Evolutionary conservation across 1,139 yeast species (phyloP), one percentile per base, ranked within the genome.

Genomic region (Suhomyces guaymorum): DNA sequence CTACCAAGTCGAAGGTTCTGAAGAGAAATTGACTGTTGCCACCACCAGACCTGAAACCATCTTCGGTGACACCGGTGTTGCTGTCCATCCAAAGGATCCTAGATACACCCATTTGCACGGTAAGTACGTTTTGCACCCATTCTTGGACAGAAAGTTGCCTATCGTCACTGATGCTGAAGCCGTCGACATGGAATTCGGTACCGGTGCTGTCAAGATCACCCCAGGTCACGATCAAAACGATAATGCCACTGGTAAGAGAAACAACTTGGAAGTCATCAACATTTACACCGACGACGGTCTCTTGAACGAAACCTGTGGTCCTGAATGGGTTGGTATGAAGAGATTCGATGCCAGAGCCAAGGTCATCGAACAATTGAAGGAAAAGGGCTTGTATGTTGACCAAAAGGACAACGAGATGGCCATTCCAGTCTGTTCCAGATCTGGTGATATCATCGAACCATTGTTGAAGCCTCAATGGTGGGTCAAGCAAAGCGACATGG

Each of bases 171-270:
- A 92, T 61, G 60, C 82, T 24, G 96, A 88, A 65, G 94, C 97
- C 25, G 98, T 92, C 46, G 98, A 92, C 63, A 92, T 92, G 97
- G 96, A 87, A 63, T 92, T 92, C 52, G 98, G 98, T 75, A 92
- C 98, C 48, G 98, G 98, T 82, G 98, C 98, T 28, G 98, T 92
- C 47, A 92, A 92, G 69, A 92, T 92, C 58, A 92, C 98, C 15
- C 98, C 98, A 41, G 97, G 96, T 35, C 98, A 92, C 63, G 98
- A 92, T 66, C 87, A 84, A 55, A 92, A 92, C 75, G 98, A 92
- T 87, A 88, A 87, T 74, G 77, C 73, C 55, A 87, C 97, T 39
- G 98, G 98, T 71, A 89, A 87, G 70, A 89, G 97, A 70, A 88
- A 88, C 63, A 73, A 80, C 55, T 75, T 92, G 53, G 96, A 88